These are phyloP conservation scores for Aspergillus saccharolyticus DNA, from an alignment of 495 filamentous ascomycete species.

Conservation along the genomic window DNA sequence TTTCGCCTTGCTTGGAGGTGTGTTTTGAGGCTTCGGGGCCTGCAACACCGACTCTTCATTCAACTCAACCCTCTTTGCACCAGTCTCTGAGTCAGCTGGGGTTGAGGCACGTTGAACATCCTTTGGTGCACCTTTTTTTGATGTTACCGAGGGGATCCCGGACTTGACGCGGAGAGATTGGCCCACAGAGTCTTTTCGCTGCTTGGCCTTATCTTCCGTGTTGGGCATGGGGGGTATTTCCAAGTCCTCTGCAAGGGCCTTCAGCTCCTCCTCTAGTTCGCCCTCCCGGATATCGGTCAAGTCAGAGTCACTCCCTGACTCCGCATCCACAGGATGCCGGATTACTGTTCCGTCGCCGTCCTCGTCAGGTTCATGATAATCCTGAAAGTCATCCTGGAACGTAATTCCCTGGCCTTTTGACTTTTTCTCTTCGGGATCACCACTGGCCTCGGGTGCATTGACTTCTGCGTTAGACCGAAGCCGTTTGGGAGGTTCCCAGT, in stretches of 20 bases:
- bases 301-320: constrained; percentile 35
- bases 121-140: constrained; percentile 14
- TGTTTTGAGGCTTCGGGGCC: not conserved
- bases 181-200: constrained; percentile 4
- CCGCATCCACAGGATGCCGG: constrained; percentile 26
- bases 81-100: constrained; percentile 21
- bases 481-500: constrained; percentile 32
- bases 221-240: constrained; percentile 23
- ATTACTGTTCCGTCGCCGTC: constrained; percentile 40
- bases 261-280: constrained; percentile 39
- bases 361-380: constrained; percentile 27
- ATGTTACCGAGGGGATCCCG: constrained; percentile 2
- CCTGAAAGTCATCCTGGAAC: constrained; percentile 19
- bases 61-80: constrained; percentile 36
- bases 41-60: constrained; percentile 15
- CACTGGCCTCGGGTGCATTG: constrained; percentile 11
- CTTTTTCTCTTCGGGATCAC: constrained; percentile 2
- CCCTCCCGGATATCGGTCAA: constrained; percentile 34
- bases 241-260: constrained; percentile 41
- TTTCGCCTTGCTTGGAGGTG: not conserved
- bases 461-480: constrained; percentile 19
- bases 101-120: not conserved
- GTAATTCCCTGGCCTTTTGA: constrained; percentile 6
- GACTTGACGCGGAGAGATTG: constrained; percentile 12
- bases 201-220: constrained; percentile 15